A percentile compares a stretch with the other conserved stretches of the same genome.
Conservation (phyloP, 2,329 filamentous ascomycete genomes). For the Aciculosporium take region DNA sequence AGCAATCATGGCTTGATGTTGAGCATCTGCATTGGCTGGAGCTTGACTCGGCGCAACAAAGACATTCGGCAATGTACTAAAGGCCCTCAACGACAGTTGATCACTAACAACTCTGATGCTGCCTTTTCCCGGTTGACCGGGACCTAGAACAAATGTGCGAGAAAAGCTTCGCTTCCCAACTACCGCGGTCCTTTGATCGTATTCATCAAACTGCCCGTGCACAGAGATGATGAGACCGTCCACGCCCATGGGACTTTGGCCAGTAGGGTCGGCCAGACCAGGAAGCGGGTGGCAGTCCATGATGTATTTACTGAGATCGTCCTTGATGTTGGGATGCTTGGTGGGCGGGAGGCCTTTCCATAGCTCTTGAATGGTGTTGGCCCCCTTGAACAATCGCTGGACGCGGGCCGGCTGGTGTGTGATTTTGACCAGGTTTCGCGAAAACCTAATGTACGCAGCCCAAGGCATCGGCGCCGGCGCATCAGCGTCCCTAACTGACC, state of each 20-base stretch:
- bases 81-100: slow-evolving; percentile 59
- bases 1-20: slow-evolving; percentile 55
- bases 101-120: slow-evolving; percentile 67
- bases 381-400: slow-evolving; percentile 51
- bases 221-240: slow-evolving; percentile 65
- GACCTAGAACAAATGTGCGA: slow-evolving; percentile 65
- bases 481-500: slow-evolving; percentile 33
- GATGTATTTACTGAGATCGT: slow-evolving; percentile 58
- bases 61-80: slow-evolving; percentile 34
- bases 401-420: slow-evolving; percentile 44
- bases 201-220: slow-evolving; percentile 76
- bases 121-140: slow-evolving; percentile 49
- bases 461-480: slow-evolving; percentile 40
- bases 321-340: slow-evolving; percentile 55
- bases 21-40: slow-evolving; percentile 18
- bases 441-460: slow-evolving; percentile 62
- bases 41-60: slow-evolving; percentile 17
- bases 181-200: slow-evolving; percentile 39
- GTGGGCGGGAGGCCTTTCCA: slow-evolving; percentile 62
- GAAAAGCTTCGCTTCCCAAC: slow-evolving; percentile 65
- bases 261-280: slow-evolving; percentile 54
- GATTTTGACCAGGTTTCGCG: slow-evolving; percentile 63
- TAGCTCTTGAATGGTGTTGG: slow-evolving; percentile 47
- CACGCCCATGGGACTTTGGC: slow-evolving; percentile 49
- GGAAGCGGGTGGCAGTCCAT: slow-evolving; percentile 68